Evolutionary conservation across 2,329 filamentous ascomycete genomes (phyloP), one percentile per base, ranked within the genome.

Genomic region (Zasmidium angulare): DNA sequence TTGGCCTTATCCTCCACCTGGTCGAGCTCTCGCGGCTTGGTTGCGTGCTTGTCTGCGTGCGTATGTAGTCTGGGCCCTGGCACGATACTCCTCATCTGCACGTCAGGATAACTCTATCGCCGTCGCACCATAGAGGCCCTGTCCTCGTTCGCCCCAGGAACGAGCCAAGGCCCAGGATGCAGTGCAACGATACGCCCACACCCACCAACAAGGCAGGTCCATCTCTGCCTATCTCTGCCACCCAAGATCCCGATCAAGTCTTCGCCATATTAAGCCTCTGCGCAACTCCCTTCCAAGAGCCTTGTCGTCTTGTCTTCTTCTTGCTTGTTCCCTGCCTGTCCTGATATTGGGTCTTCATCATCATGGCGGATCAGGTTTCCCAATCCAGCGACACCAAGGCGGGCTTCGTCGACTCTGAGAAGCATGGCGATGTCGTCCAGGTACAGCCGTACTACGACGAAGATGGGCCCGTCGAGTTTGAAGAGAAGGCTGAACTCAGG

Each of bases 401-500:
- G 20, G 53, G 49, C 52, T 12, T 29, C 14, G 29, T 52, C 19
- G 50, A 56, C 14, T 23, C n/a, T 7, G 56, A 53, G 12, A 53
- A 59, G 36, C 26, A 56, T 20, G 22, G 47, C 31, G 62, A 63
- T 26, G 20, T 65, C 19, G 36, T 43, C n/a, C 57, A 61, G 21
- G 53, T 53, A 14, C 59, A 29, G 1, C 55, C 63, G 3, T 47
- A 56, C 14, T 66, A 64, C 62, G 55, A 63, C 21, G 46, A 61
- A 20, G 61, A 60, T 53, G 61, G 58, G 7, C 57, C 61, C 6
- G 55, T 65, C 23, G 63, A 63, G 10, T 67, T 67, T 23, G 64
- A 55, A 3, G 64, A 67, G 52, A 67, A 63, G 49, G 55, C 53
- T 26, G 61, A 65, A n/a, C 59, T 67, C 12, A 63, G 63, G 62